phyloP scores from a whole-genome alignment of 495 filamentous ascomycete genomes.

The Hamigera avellanea region DNA sequence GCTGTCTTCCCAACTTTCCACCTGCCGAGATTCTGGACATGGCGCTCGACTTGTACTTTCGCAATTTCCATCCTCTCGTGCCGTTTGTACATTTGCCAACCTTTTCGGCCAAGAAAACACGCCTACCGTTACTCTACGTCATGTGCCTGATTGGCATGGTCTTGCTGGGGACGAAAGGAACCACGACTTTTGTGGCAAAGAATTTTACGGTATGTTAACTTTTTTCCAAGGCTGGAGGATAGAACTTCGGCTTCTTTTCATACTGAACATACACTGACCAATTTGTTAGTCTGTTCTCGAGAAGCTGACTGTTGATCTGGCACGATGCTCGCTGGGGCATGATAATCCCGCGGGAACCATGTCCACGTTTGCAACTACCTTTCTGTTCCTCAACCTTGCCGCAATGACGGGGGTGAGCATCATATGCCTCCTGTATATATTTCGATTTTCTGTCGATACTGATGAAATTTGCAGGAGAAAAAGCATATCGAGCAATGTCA shows the following conservation, averaged over 20 bases:
- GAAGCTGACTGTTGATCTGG: conserved; percentile 28
- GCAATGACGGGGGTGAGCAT: conserved; percentile 36
- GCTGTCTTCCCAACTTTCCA: conserved; percentile 27
- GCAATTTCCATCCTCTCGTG: conserved; percentile 38
- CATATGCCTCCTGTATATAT: background rate
- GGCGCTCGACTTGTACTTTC: conserved; percentile 42
- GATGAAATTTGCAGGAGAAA: conserved; percentile 24
- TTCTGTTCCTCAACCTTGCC: conserved; percentile 37
- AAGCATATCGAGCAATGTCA: conserved; percentile 33
- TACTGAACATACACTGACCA: conserved; percentile 8
- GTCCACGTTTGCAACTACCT: conserved; percentile 34
- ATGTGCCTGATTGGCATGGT: conserved; percentile 45
- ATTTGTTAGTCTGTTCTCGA: conserved; percentile 25
- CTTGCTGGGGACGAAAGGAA: conserved; percentile 37
- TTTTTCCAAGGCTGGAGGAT: background rate
- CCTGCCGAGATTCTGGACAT: conserved; percentile 43
- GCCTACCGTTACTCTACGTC: conserved; percentile 28
- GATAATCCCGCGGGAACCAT: conserved; percentile 26
- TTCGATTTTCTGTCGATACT: conserved; percentile 1
- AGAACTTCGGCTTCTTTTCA: background rate
- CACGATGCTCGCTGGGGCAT: conserved; percentile 24
- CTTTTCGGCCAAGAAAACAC: conserved; percentile 35
- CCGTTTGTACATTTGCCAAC: conserved; percentile 41
- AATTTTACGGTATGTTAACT: conserved; percentile 30
- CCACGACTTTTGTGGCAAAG: conserved; percentile 32